phyloP scores from a whole-genome alignment of 2,329 filamentous ascomycete species.

The Ophiostoma montium region DNA sequence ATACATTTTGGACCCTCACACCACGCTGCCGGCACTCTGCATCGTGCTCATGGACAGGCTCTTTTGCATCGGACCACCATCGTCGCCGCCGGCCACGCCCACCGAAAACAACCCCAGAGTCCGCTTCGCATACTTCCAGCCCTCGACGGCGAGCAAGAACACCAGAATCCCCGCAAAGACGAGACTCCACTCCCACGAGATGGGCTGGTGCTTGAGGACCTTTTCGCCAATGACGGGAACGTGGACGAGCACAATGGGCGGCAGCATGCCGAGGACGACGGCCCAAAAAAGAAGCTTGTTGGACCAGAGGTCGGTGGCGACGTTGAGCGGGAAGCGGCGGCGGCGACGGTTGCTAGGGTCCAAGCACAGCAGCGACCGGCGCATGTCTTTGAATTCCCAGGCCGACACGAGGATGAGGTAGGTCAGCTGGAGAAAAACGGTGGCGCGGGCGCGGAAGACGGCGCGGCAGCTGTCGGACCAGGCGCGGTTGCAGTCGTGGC shows the following conservation, averaged over 20 bases:
- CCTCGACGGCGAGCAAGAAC: slow-evolving; percentile 54
- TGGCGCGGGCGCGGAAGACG: slow-evolving; percentile 57
- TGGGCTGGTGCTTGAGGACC: slow-evolving; percentile 59
- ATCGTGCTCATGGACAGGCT: slow-evolving; percentile 7
- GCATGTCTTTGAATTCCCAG: slow-evolving; percentile 65
- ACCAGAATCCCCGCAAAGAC: slow-evolving; percentile 48
- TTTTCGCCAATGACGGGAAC: slow-evolving; percentile 55
- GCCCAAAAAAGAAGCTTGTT: slow-evolving; percentile 61
- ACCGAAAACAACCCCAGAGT: slow-evolving; percentile 28
- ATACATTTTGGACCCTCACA: neutral
- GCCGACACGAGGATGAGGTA: slow-evolving; percentile 62
- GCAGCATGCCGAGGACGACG: slow-evolving; percentile 44
- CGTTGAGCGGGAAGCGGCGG: slow-evolving; percentile 29
- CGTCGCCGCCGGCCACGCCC: neutral
- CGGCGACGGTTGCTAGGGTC: slow-evolving; percentile 35
- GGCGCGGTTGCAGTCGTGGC: slow-evolving; percentile 46
- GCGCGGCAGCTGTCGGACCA: slow-evolving; percentile 41
- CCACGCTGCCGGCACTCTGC: slow-evolving; percentile 1
- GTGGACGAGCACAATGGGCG: slow-evolving; percentile 55
- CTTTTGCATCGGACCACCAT: slow-evolving; percentile 3
- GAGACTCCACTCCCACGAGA: slow-evolving; percentile 64
- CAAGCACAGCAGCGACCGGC: slow-evolving; percentile 57
- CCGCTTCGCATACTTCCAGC: slow-evolving; percentile 59
- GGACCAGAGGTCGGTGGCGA: slow-evolving; percentile 49
- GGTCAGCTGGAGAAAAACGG: slow-evolving; percentile 59